Conservation (phyloP, 148 eudicot species). For the Tetragonia tetragonoides region DNA sequence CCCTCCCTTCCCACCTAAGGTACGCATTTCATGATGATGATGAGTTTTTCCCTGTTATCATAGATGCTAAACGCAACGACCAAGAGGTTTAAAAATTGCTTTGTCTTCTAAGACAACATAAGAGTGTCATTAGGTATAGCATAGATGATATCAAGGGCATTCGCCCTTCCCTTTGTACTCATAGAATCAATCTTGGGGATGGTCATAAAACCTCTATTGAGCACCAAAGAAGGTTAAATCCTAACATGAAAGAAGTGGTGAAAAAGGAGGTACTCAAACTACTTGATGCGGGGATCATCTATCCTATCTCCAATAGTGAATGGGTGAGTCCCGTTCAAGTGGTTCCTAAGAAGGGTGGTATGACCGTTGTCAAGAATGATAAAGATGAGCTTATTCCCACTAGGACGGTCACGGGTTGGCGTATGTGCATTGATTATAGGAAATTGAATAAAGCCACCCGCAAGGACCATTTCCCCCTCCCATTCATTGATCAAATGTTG, state of each 20-base stretch:
- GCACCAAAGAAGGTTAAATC: not conserved
- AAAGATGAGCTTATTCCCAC: too few species aligned
- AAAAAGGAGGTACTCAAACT: not conserved
- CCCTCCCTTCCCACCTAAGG: not conserved
- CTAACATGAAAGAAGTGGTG: not conserved
- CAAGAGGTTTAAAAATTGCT: not conserved
- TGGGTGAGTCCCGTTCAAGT: constrained; percentile 10
- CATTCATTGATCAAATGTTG: too few species aligned
- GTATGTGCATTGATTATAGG: too few species aligned
- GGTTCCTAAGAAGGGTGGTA: not conserved
- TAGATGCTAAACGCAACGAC: not conserved
- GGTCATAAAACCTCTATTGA: not conserved
- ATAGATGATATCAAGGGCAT: not conserved
- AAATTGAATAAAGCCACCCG: too few species aligned
- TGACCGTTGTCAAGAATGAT: too few species aligned
- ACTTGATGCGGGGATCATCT: not conserved
- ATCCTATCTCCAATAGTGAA: not conserved
- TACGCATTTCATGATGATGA: not conserved
- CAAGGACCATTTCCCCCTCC: too few species aligned
- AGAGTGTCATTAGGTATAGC: not conserved
- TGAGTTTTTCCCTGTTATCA: not conserved
- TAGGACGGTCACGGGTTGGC: too few species aligned
- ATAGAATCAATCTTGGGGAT: not conserved
- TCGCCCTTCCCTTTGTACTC: not conserved
- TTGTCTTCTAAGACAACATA: not conserved